phyloP scores from a whole-genome alignment of 768 basidiomycete species.

The Macrocybe gigantea region DNA sequence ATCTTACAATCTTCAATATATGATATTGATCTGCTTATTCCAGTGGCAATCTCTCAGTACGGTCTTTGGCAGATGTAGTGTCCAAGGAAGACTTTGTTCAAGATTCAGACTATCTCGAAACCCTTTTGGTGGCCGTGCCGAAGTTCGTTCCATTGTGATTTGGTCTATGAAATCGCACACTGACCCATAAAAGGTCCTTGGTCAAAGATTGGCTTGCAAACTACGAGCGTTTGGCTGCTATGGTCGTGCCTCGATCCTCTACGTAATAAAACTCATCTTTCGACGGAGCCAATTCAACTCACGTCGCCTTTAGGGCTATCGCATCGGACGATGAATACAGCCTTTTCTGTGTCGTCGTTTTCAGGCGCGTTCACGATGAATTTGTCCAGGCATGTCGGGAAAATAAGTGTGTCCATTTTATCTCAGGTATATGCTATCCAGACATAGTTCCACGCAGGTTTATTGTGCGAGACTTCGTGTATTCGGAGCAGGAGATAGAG shows the following conservation, averaged over 20 bases:
- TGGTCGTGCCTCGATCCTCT: slow-evolving; percentile 93
- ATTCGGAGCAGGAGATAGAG: slow-evolving; percentile 72
- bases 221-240: slow-evolving; percentile 82
- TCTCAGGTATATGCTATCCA: neutral
- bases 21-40: slow-evolving; percentile 6
- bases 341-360: slow-evolving; percentile 81
- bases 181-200: slow-evolving; percentile 43
- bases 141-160: slow-evolving; percentile 48
- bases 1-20: slow-evolving; percentile 1
- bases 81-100: slow-evolving; percentile 74
- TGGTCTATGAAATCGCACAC: too few relatives aligned
- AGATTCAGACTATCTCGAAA: slow-evolving; percentile 93
- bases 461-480: slow-evolving; percentile 91
- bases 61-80: slow-evolving; percentile 82
- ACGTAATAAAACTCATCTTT: slow-evolving; percentile 36
- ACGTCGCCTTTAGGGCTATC: slow-evolving; percentile 45
- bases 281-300: slow-evolving; percentile 4
- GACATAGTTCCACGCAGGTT: slow-evolving; percentile 48
- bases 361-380: slow-evolving; percentile 87
- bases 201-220: slow-evolving; percentile 85
- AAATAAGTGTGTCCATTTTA: slow-evolving; percentile 59
- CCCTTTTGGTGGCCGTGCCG: slow-evolving; percentile 88
- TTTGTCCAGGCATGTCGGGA: slow-evolving; percentile 93
- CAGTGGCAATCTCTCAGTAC: slow-evolving; percentile 93
- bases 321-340: slow-evolving; percentile 86